Base-by-base conservation (phyloP, 1,139 yeast genomes). In the Candida glucosophila region DNA sequence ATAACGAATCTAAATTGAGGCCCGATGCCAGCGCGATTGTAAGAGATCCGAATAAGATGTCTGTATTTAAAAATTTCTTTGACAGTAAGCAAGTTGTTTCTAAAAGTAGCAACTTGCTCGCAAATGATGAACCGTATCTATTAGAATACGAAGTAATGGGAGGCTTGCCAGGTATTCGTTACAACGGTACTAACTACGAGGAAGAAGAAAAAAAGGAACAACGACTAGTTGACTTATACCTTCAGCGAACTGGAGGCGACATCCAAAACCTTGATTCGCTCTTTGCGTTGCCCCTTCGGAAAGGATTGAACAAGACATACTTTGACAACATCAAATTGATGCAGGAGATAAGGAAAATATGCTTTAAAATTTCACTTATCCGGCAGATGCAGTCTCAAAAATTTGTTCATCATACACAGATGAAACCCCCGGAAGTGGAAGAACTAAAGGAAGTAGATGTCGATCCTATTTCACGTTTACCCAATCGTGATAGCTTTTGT, bases 321-420 rank as follows among this genome's bases (percentile, higher is more conserved):
- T 63, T 70, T 36, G 67, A 68, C 11, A 90, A 86, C 40, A 77
- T 92, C 26, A 57, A 65, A 4, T 73, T 79, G 39, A 83, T 90
- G 64, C 96, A 88, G 54, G 86, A 83, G 40, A 82, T 92, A 19
- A 63, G 98, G 29, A 80, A 77, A 42, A 66, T 83, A 4, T 88
- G 97, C 48, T 82, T 85, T 55, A 88, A 88, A 48, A 83, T 92
- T 16, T 78, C 93, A 3, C 59, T 88, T 27, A 81, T 92, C 33
- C 67, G 95, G 33, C 94, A 83, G 49, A 78, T 90, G 85, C 95
- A 90, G 45, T 88, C 86, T 15, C 83, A 77, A 34, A 79, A 74
- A 34, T 75, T 75, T 52, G 64, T 81, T 30, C 92, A 81, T 47
- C 78, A 77, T 31, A 68, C 85, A 0, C 86, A 78, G 40, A 63